These are phyloP conservation scores for Mycena crocata DNA, from an alignment of 768 basidiomycete genomes.

Conservation along the genomic window DNA sequence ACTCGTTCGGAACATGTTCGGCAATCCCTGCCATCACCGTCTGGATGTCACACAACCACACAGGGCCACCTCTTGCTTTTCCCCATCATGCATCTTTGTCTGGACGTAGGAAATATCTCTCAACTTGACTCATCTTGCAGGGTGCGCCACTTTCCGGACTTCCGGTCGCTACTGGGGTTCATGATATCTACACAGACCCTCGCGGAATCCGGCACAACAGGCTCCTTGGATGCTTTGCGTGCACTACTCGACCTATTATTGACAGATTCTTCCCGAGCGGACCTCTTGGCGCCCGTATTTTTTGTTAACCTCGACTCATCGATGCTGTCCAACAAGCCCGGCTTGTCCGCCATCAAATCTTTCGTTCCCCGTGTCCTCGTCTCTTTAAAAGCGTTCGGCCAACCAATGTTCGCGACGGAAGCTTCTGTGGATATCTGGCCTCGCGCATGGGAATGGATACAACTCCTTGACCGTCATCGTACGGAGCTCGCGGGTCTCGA, in stretches of 20 bases:
- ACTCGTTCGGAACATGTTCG: no score
- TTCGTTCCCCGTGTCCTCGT: background rate
- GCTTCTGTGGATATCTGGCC: background rate
- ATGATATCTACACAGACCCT: no score
- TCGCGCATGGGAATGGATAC: conserved; percentile 5
- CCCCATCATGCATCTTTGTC: no score
- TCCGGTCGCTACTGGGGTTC: no score
- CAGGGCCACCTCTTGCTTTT: no score
- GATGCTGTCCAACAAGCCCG: background rate
- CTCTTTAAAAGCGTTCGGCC: background rate
- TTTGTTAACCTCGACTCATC: conserved; percentile 2
- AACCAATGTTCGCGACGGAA: background rate
- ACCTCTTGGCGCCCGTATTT: background rate
- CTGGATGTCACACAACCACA: no score
- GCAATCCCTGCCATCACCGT: no score
- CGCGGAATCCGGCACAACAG: background rate
- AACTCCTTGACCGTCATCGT: background rate
- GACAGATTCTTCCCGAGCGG: background rate
- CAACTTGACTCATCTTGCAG: no score
- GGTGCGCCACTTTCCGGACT: no score
- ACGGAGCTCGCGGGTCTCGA: background rate
- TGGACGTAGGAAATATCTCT: no score
- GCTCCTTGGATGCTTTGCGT: background rate
- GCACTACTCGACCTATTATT: background rate
- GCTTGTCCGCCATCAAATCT: background rate